Evolutionary conservation across 2,329 filamentous ascomycete genomes (phyloP).

Genomic region (Pseudogymnoascus sp.): DNA sequence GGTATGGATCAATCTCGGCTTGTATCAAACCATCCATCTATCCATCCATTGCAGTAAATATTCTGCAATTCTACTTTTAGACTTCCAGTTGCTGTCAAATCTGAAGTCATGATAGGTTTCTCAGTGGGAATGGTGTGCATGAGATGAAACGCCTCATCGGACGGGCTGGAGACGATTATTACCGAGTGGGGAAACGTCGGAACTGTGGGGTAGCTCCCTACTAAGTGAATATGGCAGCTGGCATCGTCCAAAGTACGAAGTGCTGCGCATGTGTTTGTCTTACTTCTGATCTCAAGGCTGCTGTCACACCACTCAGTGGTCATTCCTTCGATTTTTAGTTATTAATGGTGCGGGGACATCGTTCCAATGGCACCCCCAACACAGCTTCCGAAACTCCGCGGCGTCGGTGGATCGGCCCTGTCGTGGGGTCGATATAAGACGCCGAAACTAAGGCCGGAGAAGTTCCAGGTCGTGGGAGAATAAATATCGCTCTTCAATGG

Average conservation of each 20-base stretch:
- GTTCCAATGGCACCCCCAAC: background rate
- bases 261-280: background rate
- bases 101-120: background rate
- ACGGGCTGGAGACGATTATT: background rate
- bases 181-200: background rate
- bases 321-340: constrained; percentile 2
- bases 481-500: background rate
- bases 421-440: background rate
- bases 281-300: background rate
- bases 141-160: background rate
- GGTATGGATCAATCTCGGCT: background rate
- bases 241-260: background rate
- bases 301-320: background rate
- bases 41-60: background rate
- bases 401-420: background rate
- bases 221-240: constrained; percentile 8
- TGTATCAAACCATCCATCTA: background rate
- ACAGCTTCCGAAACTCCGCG: background rate
- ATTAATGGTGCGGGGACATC: background rate
- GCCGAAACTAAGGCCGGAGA: constrained; percentile 8
- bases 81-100: background rate
- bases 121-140: background rate
- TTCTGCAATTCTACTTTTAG: background rate
- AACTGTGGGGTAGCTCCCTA: background rate
- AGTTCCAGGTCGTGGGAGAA: background rate